phyloP scores from a whole-genome alignment of 176 grass and related monocot genomes.

The Canna indica region DNA sequence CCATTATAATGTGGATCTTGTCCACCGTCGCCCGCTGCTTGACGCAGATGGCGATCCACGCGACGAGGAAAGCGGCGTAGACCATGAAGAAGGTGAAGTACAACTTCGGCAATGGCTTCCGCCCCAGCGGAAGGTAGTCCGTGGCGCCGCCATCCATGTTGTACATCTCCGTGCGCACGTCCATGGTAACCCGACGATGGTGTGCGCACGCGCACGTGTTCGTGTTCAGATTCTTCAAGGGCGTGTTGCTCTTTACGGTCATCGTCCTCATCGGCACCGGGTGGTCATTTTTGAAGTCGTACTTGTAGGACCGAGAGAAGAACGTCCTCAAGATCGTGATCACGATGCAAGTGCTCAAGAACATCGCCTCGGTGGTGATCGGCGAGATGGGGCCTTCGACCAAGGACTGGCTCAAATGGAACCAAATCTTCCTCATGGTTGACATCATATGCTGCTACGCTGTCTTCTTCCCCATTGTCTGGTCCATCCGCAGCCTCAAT shows the following conservation, averaged over 20 bases:
- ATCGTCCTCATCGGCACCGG: constrained; percentile 67
- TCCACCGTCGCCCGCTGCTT: constrained; percentile 27
- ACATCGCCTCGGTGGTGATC: constrained; percentile 46
- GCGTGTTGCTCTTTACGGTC: constrained; percentile 51
- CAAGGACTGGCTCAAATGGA: constrained; percentile 43
- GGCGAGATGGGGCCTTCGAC: constrained; percentile 48
- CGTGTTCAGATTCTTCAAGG: constrained; percentile 61
- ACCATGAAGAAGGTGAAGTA: constrained; percentile 27
- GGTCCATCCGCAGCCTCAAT: constrained; percentile 51
- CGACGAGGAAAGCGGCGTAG: constrained; percentile 30
- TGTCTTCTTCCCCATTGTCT: constrained; percentile 57
- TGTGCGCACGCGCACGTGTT: too few relatives aligned
- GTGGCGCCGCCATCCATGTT: constrained; percentile 21
- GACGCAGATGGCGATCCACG: constrained; percentile 25
- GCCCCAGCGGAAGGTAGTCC: constrained; percentile 45
- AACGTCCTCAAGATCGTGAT: constrained; percentile 54
- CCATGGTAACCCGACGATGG: constrained; percentile 46
- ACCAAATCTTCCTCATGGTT: constrained; percentile 56
- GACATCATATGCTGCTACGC: constrained; percentile 52
- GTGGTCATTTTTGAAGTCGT: constrained; percentile 63
- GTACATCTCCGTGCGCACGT: constrained; percentile 63
- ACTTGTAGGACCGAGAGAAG: constrained; percentile 58
- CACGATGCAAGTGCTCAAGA: constrained; percentile 49
- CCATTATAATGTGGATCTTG: constrained; percentile 41
- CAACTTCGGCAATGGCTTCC: constrained; percentile 36